Conservation (phyloP, 352 stramenopile species). For the Phytophthora agathidicida region DNA sequence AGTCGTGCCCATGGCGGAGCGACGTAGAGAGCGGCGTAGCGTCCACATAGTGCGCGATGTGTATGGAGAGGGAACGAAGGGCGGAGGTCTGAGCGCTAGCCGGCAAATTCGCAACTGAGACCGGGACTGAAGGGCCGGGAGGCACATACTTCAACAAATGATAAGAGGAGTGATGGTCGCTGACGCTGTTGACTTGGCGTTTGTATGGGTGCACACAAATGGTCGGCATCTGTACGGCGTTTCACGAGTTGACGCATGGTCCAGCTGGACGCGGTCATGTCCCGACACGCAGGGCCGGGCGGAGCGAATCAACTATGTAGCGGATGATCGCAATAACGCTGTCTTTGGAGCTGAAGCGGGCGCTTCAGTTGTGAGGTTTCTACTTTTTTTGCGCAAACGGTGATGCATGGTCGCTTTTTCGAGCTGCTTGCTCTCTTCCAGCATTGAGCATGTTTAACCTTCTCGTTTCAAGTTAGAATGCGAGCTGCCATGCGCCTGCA, state of each 20-base stretch:
- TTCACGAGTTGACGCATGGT: conserved; percentile 15
- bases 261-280: conserved; percentile 13
- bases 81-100: conserved; percentile 3
- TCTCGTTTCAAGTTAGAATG: background rate
- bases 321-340: too few relatives aligned
- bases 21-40: conserved; percentile 28
- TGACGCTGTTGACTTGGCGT: conserved; percentile 11
- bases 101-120: conserved; percentile 28
- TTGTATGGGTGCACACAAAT: conserved; percentile 22
- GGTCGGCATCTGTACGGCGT: conserved; percentile 2
- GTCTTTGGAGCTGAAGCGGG: background rate
- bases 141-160: conserved; percentile 22
- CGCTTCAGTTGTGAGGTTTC: conserved; percentile 11
- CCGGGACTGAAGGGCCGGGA: background rate
- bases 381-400: conserved; percentile 6
- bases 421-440: too few relatives aligned
- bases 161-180: conserved; percentile 22
- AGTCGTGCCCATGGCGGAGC: conserved; percentile 18
- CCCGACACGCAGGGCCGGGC: conserved; percentile 11
- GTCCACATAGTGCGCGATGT: conserved; percentile 33
- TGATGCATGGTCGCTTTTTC: too few relatives aligned
- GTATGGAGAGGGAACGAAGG: background rate
- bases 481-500: background rate
- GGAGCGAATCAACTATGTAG: too few relatives aligned
- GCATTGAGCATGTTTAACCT: too few relatives aligned